phyloP scores from a whole-genome alignment of 345 rosid genomes.

The Populus deltoides region DNA sequence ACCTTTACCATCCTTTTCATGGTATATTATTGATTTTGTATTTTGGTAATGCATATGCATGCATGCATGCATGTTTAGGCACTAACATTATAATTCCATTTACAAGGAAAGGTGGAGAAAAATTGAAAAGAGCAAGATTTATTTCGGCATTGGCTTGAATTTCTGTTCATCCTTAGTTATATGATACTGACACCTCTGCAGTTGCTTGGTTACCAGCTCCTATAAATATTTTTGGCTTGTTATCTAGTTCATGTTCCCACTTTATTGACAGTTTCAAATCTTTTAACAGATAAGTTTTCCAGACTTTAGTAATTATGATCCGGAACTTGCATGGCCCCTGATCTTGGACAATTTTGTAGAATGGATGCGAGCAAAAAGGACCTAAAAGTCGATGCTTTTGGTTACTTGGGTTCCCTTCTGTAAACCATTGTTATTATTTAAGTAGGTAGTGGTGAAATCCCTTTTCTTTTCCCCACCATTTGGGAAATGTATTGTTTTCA shows the following conservation, averaged over 20 bases:
- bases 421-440: constrained; percentile 35
- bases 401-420: constrained; percentile 41
- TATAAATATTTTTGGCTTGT: neutral
- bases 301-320: constrained; percentile 67
- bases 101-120: neutral
- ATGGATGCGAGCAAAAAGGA: constrained; percentile 80
- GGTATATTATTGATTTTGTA: neutral
- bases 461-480: neutral
- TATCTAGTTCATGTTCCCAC: neutral
- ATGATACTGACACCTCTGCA: neutral
- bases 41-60: neutral
- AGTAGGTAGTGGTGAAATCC: constrained; percentile 28
- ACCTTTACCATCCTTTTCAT: neutral
- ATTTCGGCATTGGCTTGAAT: neutral
- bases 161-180: neutral
- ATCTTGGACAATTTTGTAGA: constrained; percentile 97
- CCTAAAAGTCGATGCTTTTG: constrained; percentile 31
- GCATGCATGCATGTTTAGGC: neutral
- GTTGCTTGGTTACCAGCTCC: neutral
- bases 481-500: neutral
- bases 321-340: constrained; percentile 97
- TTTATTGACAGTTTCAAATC: constrained; percentile 9
- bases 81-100: neutral
- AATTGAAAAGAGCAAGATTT: neutral
- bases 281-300: constrained; percentile 86